Evolutionary conservation across 345 rosid genomes (phyloP).

Genomic region (Populus simonii): DNA sequence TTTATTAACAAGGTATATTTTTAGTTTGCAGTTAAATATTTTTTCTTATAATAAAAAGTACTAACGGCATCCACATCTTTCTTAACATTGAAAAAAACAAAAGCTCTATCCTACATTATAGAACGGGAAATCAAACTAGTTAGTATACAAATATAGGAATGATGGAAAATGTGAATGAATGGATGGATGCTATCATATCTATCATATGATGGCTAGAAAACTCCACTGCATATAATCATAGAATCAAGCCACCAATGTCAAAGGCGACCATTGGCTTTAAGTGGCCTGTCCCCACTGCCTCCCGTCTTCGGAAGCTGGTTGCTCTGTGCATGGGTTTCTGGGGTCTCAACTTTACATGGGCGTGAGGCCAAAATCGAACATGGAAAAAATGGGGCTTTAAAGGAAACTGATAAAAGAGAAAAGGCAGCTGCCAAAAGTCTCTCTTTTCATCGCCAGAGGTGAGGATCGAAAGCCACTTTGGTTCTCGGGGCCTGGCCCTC

Average conservation of each 20-base stretch:
- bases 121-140: no score
- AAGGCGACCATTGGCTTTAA: neutral
- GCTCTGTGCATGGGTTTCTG: slow-evolving; percentile 17
- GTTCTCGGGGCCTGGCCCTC: neutral
- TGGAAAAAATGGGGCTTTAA: neutral
- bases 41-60: no score
- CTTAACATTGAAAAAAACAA: no score
- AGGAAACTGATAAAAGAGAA: neutral
- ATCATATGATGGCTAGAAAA: neutral
- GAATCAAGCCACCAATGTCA: slow-evolving; percentile 1
- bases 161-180: no score
- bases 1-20: no score
- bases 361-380: slow-evolving; percentile 11
- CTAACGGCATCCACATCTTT: no score
- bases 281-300: slow-evolving; percentile 6
- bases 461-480: neutral
- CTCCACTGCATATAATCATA: neutral
- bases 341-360: slow-evolving; percentile 13
- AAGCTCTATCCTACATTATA: no score
- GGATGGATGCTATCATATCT: no score
- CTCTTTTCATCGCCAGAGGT: neutral
- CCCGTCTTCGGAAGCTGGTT: neutral
- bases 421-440: neutral
- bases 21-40: no score
- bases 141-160: neutral